Evolutionary conservation across 1,139 yeast genomes (phyloP).

Genomic region (Sugiyamaella xylanicola): DNA sequence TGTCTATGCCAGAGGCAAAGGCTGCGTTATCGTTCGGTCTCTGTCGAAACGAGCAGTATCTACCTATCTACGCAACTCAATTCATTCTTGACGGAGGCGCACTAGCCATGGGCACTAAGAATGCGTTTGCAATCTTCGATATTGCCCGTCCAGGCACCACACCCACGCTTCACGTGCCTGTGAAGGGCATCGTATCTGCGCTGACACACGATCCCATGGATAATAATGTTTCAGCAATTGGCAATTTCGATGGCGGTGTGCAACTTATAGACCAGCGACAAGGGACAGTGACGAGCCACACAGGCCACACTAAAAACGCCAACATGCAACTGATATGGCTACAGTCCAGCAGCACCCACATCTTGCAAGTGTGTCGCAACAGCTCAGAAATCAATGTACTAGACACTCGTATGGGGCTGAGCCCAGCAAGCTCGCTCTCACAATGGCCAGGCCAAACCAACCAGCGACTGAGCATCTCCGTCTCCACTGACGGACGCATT

Average conservation of each 20-base stretch:
- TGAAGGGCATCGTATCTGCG: conserved; percentile 21
- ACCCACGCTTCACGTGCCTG: conserved; percentile 18
- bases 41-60: conserved; percentile 25
- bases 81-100: conserved; percentile 23
- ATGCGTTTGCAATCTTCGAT: conserved; percentile 35
- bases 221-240: conserved; percentile 17
- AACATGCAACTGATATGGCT: conserved; percentile 40
- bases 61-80: conserved; percentile 28
- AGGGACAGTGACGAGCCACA: conserved; percentile 13
- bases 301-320: conserved; percentile 29
- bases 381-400: conserved; percentile 33
- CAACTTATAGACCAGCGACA: conserved; percentile 22
- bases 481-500: conserved; percentile 32
- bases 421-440: conserved; percentile 26
- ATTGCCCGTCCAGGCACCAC: conserved; percentile 28
- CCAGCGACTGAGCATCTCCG: conserved; percentile 37
- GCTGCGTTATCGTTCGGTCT: conserved; percentile 34
- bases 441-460: conserved; percentile 25
- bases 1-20: conserved; percentile 32
- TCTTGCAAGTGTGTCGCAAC: conserved; percentile 37
- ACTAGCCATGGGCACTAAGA: conserved; percentile 31
- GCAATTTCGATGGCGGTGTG: conserved; percentile 30
- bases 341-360: conserved; percentile 32
- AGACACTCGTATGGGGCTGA: conserved; percentile 40
- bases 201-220: conserved; percentile 16